These are phyloP conservation scores for Kodamaea nitidulidarum DNA, from an alignment of 805 yeast species.

Conservation along the genomic window DNA sequence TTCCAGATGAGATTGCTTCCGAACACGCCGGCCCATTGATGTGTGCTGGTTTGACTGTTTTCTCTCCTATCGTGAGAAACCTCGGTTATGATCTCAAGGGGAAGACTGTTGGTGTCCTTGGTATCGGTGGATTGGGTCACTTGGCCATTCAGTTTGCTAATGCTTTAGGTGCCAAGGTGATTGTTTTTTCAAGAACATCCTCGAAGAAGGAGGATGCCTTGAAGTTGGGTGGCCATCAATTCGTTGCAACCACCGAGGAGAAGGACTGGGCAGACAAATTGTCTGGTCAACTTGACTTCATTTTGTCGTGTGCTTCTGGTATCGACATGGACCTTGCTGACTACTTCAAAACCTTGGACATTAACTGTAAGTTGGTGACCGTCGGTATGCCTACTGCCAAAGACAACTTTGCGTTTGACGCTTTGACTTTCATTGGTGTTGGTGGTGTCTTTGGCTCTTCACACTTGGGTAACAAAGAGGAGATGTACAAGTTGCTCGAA, in stretches of 20 bases:
- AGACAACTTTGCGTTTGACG: constrained; percentile 41
- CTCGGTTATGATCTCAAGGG: constrained; percentile 38
- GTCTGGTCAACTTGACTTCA: constrained; percentile 42
- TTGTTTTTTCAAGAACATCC: constrained; percentile 50
- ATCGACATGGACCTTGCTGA: constrained; percentile 46
- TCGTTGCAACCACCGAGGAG: constrained; percentile 51
- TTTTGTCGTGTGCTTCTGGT: constrained; percentile 52
- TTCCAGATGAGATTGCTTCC: constrained; percentile 47
- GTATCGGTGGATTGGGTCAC: constrained; percentile 57
- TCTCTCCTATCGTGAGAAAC: constrained; percentile 56
- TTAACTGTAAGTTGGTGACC: constrained; percentile 55
- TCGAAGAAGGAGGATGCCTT: constrained; percentile 47
- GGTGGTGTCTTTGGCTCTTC: constrained; percentile 58
- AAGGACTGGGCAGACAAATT: constrained; percentile 37
- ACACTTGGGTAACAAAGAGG: constrained; percentile 56
- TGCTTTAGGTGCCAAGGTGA: constrained; percentile 58
- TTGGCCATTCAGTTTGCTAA: constrained; percentile 54
- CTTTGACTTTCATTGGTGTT: constrained; percentile 47
- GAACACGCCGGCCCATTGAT: constrained; percentile 65
- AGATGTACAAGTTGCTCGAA: constrained; percentile 62
- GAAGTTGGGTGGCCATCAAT: constrained; percentile 50
- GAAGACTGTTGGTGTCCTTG: constrained; percentile 49
- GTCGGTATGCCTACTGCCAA: constrained; percentile 61
- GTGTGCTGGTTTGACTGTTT: constrained; percentile 77
- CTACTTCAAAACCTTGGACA: constrained; percentile 49